Evolutionary conservation across 306 rosid species (phyloP), one percentile per base, ranked within the genome.

Genomic region (Citrullus amarus): DNA sequence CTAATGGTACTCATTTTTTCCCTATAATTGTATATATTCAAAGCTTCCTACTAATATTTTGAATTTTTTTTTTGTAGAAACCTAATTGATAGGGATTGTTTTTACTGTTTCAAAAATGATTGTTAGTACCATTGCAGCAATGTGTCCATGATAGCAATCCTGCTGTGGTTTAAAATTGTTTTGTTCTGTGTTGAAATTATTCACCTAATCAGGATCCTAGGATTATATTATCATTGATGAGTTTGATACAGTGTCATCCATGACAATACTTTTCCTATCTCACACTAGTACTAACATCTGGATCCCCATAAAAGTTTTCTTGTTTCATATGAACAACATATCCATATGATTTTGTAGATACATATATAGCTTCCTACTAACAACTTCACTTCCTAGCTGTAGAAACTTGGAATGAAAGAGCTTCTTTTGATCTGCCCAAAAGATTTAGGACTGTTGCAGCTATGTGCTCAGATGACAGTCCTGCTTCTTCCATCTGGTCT

Each of bases 391-490:
- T 32, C 44, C 5, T 17, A 17, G 6, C 2, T 8, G 50, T 4
- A 66, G 72, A 17, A 14, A 66, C 50, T 38, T 66, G 72, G 3
- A 66, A 6, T 60, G 60, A 81, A 79, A 93, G 84, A 83, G 93
- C 96, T 83, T 93, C 88, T 78, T 88, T 89, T 50, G 97, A 87
- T 86, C 70, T 90, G 48, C 91, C 94, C 71, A 92, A 16, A 71
- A 94, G 95, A 70, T 90, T 81, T 55, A 90, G 78, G 61, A 92
- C 89, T 57, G 95, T 90, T 78, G 89, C 96, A 4, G 90, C 87
- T 80, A 94, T 90, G 38, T 94, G 91, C 75, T 84, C 88, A 18
- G 97, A 83, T 34, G 98, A 89, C 46, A 94, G 87, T 70, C 98
- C 97, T 18, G 93, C 92, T 86, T 84, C 85, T 81, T 89, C 92